Evolutionary conservation across 2,329 filamentous ascomycete species (phyloP).

Genomic region (Aphanoascus verrucosus): DNA sequence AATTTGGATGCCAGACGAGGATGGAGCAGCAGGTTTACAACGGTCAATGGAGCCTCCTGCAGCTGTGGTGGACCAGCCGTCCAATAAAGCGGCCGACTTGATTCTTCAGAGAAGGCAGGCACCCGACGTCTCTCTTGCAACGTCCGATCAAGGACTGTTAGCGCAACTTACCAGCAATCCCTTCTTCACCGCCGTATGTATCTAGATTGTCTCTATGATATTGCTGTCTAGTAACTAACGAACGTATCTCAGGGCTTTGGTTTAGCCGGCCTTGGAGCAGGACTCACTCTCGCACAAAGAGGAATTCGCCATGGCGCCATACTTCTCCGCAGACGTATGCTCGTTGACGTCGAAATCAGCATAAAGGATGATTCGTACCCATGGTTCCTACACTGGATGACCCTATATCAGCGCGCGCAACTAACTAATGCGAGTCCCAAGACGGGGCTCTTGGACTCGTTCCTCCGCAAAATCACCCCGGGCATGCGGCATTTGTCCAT

Average conservation of each 20-base stretch:
- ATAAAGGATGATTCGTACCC: slow-evolving; percentile 86
- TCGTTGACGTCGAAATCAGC: slow-evolving; percentile 93
- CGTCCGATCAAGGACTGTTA: slow-evolving; percentile 33
- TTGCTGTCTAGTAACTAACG: not conserved
- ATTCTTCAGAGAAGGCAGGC: slow-evolving; percentile 27
- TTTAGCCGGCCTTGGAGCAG: slow-evolving; percentile 77
- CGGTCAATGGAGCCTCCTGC: slow-evolving; percentile 32
- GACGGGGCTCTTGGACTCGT: slow-evolving; percentile 39
- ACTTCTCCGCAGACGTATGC: slow-evolving; percentile 69
- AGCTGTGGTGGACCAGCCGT: slow-evolving; percentile 20
- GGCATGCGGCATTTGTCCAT: slow-evolving; percentile 55
- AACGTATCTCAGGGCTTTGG: slow-evolving; percentile 56
- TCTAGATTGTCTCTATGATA: not conserved
- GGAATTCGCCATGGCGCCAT: slow-evolving; percentile 61
- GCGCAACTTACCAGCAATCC: slow-evolving; percentile 40
- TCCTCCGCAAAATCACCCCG: slow-evolving; percentile 49
- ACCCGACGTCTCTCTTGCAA: slow-evolving; percentile 23
- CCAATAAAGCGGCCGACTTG: slow-evolving; percentile 27
- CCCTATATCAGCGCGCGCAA: slow-evolving; percentile 60
- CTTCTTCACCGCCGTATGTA: slow-evolving; percentile 40
- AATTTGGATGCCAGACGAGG: slow-evolving; percentile 17
- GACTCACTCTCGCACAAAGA: slow-evolving; percentile 67
- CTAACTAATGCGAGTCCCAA: slow-evolving; percentile 34
- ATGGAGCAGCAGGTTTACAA: slow-evolving; percentile 13
- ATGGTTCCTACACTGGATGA: slow-evolving; percentile 93